A percentile compares a stretch with the other conserved stretches of the same genome.
phyloP scores from a whole-genome alignment of 495 filamentous ascomycete genomes.

The Podospora pseudoanserina region DNA sequence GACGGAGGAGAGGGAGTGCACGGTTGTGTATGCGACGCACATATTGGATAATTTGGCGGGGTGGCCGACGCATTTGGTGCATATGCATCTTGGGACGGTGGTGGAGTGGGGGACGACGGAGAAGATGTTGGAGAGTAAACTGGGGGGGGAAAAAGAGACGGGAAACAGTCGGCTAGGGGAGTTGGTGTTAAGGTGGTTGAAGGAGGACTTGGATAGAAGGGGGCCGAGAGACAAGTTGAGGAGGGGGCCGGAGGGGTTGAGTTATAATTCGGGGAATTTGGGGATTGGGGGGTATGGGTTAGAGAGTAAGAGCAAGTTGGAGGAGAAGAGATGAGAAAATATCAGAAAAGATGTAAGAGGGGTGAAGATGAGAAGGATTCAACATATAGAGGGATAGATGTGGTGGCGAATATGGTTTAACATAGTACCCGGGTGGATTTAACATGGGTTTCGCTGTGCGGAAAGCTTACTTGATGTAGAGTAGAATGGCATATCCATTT shows the following conservation, averaged over 20 bases:
- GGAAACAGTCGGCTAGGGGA: constrained; percentile 76
- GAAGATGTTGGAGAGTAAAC: constrained; percentile 33
- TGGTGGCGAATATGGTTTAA: constrained; percentile 17
- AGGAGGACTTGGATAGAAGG: constrained; percentile 73
- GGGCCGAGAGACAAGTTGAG: constrained; percentile 65
- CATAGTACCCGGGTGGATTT: constrained; percentile 29
- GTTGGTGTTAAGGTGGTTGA: constrained; percentile 82
- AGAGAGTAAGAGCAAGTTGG: constrained; percentile 50
- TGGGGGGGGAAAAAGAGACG: constrained; percentile 43
- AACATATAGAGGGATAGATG: not conserved
- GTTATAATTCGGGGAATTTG: constrained; percentile 55
- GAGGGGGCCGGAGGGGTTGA: constrained; percentile 60
- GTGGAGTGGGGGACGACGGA: constrained; percentile 76
- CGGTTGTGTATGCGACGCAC: constrained; percentile 96
- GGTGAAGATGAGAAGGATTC: not conserved
- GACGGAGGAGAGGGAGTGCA: constrained; percentile 76
- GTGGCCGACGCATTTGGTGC: constrained; percentile 94
- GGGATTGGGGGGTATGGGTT: constrained; percentile 80
- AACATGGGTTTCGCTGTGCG: constrained; percentile 13
- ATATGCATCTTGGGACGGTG: constrained; percentile 84
- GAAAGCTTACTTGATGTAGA: too few relatives aligned
- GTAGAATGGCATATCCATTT: too few relatives aligned
- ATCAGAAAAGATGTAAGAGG: not conserved
- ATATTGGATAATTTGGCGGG: constrained; percentile 88
- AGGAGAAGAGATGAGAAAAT: constrained; percentile 7